Base-by-base conservation (phyloP, 2,329 filamentous ascomycete species). In the Sporothrix protearum region DNA sequence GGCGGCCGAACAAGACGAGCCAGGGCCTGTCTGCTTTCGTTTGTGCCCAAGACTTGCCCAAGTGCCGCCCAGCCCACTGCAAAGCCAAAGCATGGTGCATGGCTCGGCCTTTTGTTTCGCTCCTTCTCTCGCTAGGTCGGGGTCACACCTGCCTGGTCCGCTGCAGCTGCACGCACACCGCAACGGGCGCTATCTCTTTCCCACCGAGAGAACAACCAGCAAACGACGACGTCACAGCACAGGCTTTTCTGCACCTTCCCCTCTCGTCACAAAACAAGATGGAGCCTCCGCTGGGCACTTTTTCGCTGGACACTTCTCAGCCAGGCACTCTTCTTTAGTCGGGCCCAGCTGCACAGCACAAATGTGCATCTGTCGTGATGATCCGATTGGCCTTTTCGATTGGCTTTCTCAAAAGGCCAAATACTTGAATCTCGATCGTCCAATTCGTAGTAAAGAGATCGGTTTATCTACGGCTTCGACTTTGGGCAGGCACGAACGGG, bases 141-240 rank as follows among this genome's bases (percentile, higher is more conserved):
- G 42, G 42, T 16, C 10, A 2, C 55, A 33, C 55, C 55, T n/a
- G 55, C 55, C 14, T 59, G 9, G 28, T 28, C 25, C 33, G 53
- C 51, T 9, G 49, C 55, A 8, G 8, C 30, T 16, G 30, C 30
- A 59, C 9, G 8, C 22, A 53, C n/a, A 53, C 22, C 49, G 33
- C 9, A 39, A 39, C n/a, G 10, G 10, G 25, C 25, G 28, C 42
- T 51, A 36, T 49, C 42, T 30, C 63, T 51, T 67, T 67, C n/a
- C n/a, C n/a, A n/a, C n/a, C n/a, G n/a, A 51, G 45, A 49, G 39
- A 19, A 28, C n/a, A 47, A 45, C 30, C 45, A 33, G 45, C 28
- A 28, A 49, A 42, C 33, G 25, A 51, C 63, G 63, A 67, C 63
- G 63, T 67, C 63, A 51, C 63, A 67, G 42, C n/a, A n/a, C n/a